Conservation (phyloP, 2,329 filamentous ascomycete species). For the Dactylonectria macrodidyma region DNA sequence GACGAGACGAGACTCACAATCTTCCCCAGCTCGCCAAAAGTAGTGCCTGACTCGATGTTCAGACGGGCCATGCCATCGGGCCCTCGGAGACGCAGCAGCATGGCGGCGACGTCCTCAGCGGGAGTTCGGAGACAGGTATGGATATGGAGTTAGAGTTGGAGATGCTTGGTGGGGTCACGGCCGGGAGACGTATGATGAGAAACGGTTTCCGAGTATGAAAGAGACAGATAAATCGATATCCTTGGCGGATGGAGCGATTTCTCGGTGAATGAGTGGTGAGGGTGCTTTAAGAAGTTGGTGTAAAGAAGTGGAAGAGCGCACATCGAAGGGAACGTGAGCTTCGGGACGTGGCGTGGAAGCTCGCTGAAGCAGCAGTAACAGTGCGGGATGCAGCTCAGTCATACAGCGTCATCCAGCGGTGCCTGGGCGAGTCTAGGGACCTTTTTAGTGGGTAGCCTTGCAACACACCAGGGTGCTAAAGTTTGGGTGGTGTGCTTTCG, state of each 20-base stretch:
- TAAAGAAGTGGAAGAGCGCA: not conserved
- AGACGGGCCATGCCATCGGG: constrained; percentile 94
- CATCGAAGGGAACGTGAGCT: constrained; percentile 18
- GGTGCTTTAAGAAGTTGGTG: too few relatives aligned
- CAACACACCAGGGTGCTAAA: too few relatives aligned
- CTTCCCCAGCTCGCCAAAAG: constrained; percentile 75
- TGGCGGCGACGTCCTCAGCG: constrained; percentile 56
- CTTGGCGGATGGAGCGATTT: not conserved
- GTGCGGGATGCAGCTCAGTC: constrained; percentile 30
- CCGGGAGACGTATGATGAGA: constrained; percentile 1
- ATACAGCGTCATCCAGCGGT: constrained; percentile 50
- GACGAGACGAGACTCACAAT: constrained; percentile 57
- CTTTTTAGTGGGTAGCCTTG: constrained; percentile 10
- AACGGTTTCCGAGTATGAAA: not conserved
- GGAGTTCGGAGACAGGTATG: constrained; percentile 6
- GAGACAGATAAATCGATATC: not conserved
- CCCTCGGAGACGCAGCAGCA: constrained; percentile 90
- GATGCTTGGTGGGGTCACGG: constrained; percentile 23
- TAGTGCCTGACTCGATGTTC: constrained; percentile 80
- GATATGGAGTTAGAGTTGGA: not conserved
- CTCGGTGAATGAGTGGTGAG: not conserved
- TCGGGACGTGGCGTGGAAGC: constrained; percentile 35
- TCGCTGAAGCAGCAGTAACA: constrained; percentile 38
- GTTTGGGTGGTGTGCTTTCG: not conserved
- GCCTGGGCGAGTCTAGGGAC: constrained; percentile 39